Evolutionary conservation across 129 eudicot genomes (phyloP).

Genomic region (Artemisia tridentata): DNA sequence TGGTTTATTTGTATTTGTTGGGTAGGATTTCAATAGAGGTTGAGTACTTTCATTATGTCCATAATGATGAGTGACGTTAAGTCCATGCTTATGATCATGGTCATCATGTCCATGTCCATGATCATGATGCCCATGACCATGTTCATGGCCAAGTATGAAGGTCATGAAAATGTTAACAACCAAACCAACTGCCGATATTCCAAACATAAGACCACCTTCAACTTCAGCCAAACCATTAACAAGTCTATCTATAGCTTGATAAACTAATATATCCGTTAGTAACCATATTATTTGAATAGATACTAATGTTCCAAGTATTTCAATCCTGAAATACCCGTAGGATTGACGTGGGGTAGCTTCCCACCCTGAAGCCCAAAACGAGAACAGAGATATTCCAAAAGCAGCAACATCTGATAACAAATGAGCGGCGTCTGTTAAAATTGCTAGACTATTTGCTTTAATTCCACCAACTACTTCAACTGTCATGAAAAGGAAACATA

Average conservation of each 20-base stretch:
- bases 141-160: conserved; percentile 53
- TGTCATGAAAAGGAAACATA: conserved; percentile 54
- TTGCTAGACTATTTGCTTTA: conserved; percentile 66
- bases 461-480: conserved; percentile 64
- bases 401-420: conserved; percentile 71
- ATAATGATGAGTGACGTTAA: conserved; percentile 29
- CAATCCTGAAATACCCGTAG: conserved; percentile 64
- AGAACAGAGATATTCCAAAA: conserved; percentile 67
- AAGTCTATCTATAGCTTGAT: conserved; percentile 55
- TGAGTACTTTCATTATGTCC: conserved; percentile 20
- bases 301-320: conserved; percentile 65
- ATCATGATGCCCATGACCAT: conserved; percentile 42
- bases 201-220: conserved; percentile 62
- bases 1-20: conserved; percentile 31
- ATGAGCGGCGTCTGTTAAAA: conserved; percentile 74
- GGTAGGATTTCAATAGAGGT: conserved; percentile 37
- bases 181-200: conserved; percentile 54
- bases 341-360: conserved; percentile 70
- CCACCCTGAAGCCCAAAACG: conserved; percentile 75
- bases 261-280: conserved; percentile 57
- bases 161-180: conserved; percentile 57
- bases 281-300: conserved; percentile 72
- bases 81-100: conserved; percentile 25
- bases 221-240: conserved; percentile 48
- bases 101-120: conserved; percentile 36